Base-by-base conservation (phyloP, 495 filamentous ascomycete genomes). In the Pseudoneurospora amorphoporcata region DNA sequence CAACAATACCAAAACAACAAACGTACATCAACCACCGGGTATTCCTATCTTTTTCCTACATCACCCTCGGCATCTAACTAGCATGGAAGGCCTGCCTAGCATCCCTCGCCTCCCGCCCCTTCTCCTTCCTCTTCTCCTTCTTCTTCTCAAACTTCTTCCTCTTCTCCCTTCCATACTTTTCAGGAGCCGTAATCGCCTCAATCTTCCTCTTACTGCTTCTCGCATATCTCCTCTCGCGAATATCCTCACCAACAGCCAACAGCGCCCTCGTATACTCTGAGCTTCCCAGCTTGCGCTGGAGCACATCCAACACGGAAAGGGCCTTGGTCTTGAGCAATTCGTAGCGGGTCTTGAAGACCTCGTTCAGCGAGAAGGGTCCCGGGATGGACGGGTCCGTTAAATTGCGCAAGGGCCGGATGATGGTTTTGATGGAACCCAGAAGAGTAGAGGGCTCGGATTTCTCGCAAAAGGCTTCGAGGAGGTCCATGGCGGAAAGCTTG, bases 251-350 rank as follows among this genome's bases (percentile, higher is more conserved):
- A 6, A 95, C 91, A 39, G 82, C 85, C 42, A 89, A 79, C 78
- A 97, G 83, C 58, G 90, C 85, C 41, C 84, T 83, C 23, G 94
- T 87, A 80, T 92, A 98, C 75, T 87, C 90, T 0, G 88, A 86
- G 5, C 91, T 92, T n/a, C 94, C 95, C 68, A 97, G 82, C 77
- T 92, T 92, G 83, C 88, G 89, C 83, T 97, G 94, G 72, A 98
- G 78, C 32, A 84, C 78, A 70, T 91, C 89, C 79, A 97, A 86
- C 10, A 95, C 80, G 75, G 94, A 92, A 68, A 89, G 87, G 19
- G 90, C 90, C 69, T 89, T 91, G 23, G 86, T 83, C 53, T 90
- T 87, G 19, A 98, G 83, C 3, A 84, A 78, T 76, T 91, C 90
- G 81, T 92, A 90, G 2, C 85, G 83, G 23, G 88, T 84, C 74